Conservation (phyloP, 177 flowering plant species). For the Vitis hybrid region DNA sequence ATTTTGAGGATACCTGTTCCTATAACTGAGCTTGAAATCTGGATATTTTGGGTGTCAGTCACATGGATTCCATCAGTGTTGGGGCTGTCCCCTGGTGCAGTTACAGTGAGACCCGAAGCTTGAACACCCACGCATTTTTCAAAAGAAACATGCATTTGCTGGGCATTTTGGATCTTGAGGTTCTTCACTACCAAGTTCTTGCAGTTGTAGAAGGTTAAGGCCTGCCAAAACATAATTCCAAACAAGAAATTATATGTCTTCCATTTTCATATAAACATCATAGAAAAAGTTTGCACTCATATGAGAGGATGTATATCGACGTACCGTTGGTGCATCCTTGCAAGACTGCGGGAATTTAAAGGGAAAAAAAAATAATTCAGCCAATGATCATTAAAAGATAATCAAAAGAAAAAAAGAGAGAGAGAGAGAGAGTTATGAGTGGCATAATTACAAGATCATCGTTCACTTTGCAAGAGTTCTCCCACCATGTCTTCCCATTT, state of each 20-base stretch:
- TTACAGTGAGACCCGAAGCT: too few species aligned
- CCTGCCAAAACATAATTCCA: conserved; percentile 37
- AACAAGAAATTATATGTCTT: too few species aligned
- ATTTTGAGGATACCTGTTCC: conserved; percentile 46
- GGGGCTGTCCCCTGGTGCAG: too few species aligned
- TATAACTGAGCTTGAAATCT: conserved; percentile 17
- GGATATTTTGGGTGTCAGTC: too few species aligned
- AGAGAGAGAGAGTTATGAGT: background rate
- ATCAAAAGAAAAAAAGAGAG: background rate
- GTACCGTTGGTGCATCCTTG: conserved; percentile 80
- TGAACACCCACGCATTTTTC: conserved; percentile 47
- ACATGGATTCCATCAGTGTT: too few species aligned
- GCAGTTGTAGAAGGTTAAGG: conserved; percentile 63
- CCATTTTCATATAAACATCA: background rate
- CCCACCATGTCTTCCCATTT: conserved; percentile 84
- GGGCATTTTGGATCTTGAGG: conserved; percentile 55
- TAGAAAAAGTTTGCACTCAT: background rate
- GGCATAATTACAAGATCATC: conserved; percentile 37
- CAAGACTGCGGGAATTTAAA: conserved; percentile 62
- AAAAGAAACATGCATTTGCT: conserved; percentile 71
- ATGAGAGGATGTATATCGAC: background rate
- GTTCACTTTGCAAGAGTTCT: conserved; percentile 71
- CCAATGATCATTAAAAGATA: background rate
- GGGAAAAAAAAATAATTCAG: conserved; percentile 10
- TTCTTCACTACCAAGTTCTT: conserved; percentile 49